Evolutionary conservation across 2,329 filamentous ascomycete genomes (phyloP).

Genomic region (Colletotrichum orchidophilum): DNA sequence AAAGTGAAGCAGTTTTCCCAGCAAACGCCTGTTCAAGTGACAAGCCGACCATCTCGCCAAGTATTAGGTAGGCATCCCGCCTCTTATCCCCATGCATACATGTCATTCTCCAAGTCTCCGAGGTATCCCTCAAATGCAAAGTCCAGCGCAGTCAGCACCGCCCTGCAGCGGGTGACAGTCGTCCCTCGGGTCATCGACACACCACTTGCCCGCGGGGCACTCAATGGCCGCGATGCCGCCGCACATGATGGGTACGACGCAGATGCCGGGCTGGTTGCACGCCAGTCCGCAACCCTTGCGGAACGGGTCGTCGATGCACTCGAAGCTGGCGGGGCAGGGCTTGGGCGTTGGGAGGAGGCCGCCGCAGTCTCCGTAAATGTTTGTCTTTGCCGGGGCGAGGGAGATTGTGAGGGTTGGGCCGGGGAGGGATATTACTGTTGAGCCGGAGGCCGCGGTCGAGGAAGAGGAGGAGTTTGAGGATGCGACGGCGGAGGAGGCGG

Average conservation of each 20-base stretch:
- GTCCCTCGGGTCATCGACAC: slow-evolving; percentile 42
- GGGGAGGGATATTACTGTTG: background rate
- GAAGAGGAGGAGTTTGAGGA: background rate
- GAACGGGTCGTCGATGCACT: slow-evolving; percentile 47
- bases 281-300: slow-evolving; percentile 44
- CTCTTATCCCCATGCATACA: too few species aligned
- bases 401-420: background rate
- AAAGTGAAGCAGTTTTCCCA: background rate
- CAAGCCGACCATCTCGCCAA: background rate
- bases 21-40: background rate
- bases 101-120: too few species aligned
- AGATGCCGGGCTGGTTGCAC: slow-evolving; percentile 47
- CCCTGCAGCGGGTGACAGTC: slow-evolving; percentile 40
- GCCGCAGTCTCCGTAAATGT: slow-evolving; percentile 44
- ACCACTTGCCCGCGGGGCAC: slow-evolving; percentile 40
- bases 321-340: slow-evolving; percentile 37
- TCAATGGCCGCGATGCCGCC: slow-evolving; percentile 38
- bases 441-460: background rate
- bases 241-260: slow-evolving; percentile 37
- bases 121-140: slow-evolving; percentile 40
- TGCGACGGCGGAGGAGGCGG: background rate
- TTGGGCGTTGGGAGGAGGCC: slow-evolving; percentile 39
- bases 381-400: slow-evolving; percentile 4
- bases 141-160: slow-evolving; percentile 43
- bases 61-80: background rate